Evolutionary conservation across 176 grass and related monocot genomes (phyloP).

Genomic region (Aechmea fasciata): DNA sequence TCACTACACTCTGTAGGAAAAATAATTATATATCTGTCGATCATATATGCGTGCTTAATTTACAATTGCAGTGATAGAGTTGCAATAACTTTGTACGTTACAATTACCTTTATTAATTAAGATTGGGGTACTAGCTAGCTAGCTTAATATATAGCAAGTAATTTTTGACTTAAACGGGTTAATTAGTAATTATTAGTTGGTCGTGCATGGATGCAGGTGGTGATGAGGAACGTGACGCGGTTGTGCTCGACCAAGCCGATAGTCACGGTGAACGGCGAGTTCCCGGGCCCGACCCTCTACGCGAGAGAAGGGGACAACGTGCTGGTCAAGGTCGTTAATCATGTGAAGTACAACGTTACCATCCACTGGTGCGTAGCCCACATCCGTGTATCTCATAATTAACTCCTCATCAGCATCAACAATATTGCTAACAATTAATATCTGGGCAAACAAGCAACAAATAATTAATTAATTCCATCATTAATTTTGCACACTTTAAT

Average conservation of each 20-base stretch:
- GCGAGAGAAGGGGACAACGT: conserved; percentile 59
- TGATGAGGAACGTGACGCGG: conserved; percentile 31
- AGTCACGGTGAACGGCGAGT: conserved; percentile 50
- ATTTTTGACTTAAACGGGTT: too few relatives aligned
- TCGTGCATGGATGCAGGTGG: conserved; percentile 25
- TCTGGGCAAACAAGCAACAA: too few relatives aligned
- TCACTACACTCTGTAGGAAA: background rate
- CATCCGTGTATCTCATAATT: conserved; percentile 7
- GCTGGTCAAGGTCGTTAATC: conserved; percentile 61
- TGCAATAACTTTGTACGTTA: too few relatives aligned
- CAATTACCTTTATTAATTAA: too few relatives aligned
- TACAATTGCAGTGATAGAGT: too few relatives aligned
- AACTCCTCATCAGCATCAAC: background rate
- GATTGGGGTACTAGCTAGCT: too few relatives aligned
- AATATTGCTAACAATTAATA: too few relatives aligned
- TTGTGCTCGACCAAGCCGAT: conserved; percentile 60
- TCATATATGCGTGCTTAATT: too few relatives aligned
- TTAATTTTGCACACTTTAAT: too few relatives aligned
- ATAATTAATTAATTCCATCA: too few relatives aligned
- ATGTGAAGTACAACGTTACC: conserved; percentile 49
- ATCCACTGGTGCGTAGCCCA: conserved; percentile 49
- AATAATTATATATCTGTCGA: background rate
- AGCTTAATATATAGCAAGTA: too few relatives aligned
- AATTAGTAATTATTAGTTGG: background rate
- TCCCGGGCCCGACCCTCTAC: conserved; percentile 48